Conservation (phyloP, 1,284 basidiomycete species). For the Apiotrichum brassicae region DNA sequence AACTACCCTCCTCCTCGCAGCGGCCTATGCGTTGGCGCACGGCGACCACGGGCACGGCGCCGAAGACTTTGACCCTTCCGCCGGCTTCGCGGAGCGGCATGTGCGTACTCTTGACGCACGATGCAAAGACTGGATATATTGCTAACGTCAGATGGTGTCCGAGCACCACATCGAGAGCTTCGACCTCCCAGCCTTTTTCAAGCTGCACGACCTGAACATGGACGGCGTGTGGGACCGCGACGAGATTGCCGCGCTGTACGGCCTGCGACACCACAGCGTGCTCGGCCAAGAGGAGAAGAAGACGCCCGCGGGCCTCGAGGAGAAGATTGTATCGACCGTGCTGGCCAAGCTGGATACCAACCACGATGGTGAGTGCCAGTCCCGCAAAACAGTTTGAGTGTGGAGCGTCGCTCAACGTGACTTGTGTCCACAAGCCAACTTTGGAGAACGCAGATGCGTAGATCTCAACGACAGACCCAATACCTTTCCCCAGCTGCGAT, state of each 20-base stretch:
- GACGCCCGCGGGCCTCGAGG: conserved; percentile 53
- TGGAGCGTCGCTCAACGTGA: no score
- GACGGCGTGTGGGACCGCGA: conserved; percentile 66
- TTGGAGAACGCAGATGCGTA: no score
- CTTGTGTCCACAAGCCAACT: no score
- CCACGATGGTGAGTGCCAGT: conserved; percentile 57
- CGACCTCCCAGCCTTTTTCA: conserved; percentile 46
- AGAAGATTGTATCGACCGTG: conserved; percentile 70
- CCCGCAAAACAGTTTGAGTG: no score
- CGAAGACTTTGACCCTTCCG: conserved; percentile 22
- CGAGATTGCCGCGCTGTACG: conserved; percentile 86
- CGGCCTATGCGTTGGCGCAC: conserved; percentile 27
- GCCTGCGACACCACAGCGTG: conserved; percentile 90
- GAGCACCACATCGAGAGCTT: conserved; percentile 48
- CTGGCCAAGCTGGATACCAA: conserved; percentile 70
- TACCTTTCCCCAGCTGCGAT: no score
- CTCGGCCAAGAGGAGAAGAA: conserved; percentile 73
- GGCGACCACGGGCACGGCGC: conserved; percentile 36
- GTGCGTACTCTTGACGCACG: conserved; percentile 47
- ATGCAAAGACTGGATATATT: not conserved
- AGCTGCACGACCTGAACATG: conserved; percentile 82
- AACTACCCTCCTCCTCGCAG: conserved; percentile 16
- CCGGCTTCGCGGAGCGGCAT: conserved; percentile 52
- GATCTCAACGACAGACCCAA: no score
- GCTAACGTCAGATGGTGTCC: conserved; percentile 37